Conservation (phyloP, 495 filamentous ascomycete species). For the Tirmania nivea region DNA sequence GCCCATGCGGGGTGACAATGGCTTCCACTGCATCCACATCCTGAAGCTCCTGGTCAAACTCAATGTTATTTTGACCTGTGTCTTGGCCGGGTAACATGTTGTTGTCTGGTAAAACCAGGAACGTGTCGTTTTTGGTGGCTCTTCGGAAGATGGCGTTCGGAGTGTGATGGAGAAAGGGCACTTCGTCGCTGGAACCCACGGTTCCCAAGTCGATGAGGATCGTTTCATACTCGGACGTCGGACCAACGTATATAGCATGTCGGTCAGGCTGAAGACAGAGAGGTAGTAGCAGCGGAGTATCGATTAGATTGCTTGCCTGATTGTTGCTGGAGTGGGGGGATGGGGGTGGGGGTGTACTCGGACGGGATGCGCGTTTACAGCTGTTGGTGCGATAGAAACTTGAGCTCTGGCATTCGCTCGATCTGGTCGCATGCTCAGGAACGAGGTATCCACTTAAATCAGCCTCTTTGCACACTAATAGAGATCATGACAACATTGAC, state of each 20-base stretch:
- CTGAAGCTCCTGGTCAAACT: slow-evolving; percentile 32
- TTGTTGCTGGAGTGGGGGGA: background rate
- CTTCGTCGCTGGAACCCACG: slow-evolving; percentile 52
- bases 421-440: slow-evolving; percentile 32
- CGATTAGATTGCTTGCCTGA: background rate
- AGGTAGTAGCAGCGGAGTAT: slow-evolving; percentile 23
- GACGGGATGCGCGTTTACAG: slow-evolving; percentile 17
- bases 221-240: slow-evolving; percentile 52
- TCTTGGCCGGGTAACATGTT: slow-evolving; percentile 25
- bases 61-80: slow-evolving; percentile 35
- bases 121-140: slow-evolving; percentile 64
- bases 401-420: slow-evolving; percentile 28
- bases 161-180: slow-evolving; percentile 25
- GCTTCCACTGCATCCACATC: slow-evolving; percentile 55
- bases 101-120: slow-evolving; percentile 42
- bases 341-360: slow-evolving; percentile 14
- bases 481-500: slow-evolving; percentile 3
- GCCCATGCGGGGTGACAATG: slow-evolving; percentile 61
- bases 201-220: slow-evolving; percentile 47
- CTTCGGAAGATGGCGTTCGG: slow-evolving; percentile 49
- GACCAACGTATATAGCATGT: slow-evolving; percentile 42
- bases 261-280: slow-evolving; percentile 40
- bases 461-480: slow-evolving; percentile 8
- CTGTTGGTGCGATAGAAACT: slow-evolving; percentile 32
- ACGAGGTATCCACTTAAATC: slow-evolving; percentile 20